A percentile compares a stretch with the other conserved stretches of the same genome.
Conservation (phyloP, 192 early-diverging fungal genomes). For the Coemansia asiatica region DNA sequence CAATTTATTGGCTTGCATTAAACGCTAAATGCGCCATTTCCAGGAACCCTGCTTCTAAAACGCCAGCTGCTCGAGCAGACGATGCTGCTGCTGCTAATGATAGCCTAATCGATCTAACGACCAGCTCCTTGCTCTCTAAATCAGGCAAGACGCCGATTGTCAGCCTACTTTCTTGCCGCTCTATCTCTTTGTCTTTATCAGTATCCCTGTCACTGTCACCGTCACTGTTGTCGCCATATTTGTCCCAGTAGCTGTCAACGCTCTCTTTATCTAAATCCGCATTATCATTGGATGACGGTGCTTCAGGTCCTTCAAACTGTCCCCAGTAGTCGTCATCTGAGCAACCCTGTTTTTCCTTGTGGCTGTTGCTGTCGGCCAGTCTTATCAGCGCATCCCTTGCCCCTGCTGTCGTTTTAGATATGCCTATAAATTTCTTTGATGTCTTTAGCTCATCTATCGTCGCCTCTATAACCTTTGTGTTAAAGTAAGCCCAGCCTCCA, state of each 20-base stretch:
- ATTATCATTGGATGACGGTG: background rate
- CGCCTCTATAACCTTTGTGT: background rate
- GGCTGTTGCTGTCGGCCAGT: background rate
- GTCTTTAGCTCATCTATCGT: background rate
- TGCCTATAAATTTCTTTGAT: background rate
- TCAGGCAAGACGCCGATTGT: too few relatives aligned
- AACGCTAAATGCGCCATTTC: slow-evolving; percentile 10
- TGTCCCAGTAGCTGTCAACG: slow-evolving; percentile 12
- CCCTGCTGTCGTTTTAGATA: background rate
- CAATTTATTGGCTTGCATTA: background rate
- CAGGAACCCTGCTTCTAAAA: slow-evolving; percentile 30
- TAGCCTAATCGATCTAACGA: slow-evolving; percentile 12
- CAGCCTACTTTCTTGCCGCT: too few relatives aligned
- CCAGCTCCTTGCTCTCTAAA: background rate
- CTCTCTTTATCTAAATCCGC: background rate
- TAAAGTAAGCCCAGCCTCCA: slow-evolving; percentile 32
- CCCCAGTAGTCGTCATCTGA: background rate
- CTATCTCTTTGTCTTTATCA: background rate
- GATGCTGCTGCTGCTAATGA: slow-evolving; percentile 27
- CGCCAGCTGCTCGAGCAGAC: slow-evolving; percentile 17
- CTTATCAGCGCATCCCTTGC: background rate
- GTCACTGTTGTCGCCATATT: slow-evolving; percentile 5
- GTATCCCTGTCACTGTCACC: background rate
- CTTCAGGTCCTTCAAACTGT: background rate
- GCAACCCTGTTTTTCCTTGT: background rate